A percentile compares a stretch with the other conserved stretches of the same genome.
Conservation (phyloP, 495 filamentous ascomycete species). For the Talaromyces borbonicus region DNA sequence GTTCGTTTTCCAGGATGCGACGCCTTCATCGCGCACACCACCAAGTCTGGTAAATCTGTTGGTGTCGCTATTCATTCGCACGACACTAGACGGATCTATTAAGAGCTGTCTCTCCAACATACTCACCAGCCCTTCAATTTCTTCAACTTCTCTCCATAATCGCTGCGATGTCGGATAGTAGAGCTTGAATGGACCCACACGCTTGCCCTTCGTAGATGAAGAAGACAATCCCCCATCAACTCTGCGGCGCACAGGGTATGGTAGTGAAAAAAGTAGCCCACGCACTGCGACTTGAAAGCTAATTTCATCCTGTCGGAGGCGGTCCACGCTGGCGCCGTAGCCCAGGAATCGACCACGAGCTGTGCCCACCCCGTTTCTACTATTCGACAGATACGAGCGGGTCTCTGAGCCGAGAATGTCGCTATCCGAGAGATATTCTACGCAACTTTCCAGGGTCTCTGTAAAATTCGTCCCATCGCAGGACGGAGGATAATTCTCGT, state of each 20-base stretch:
- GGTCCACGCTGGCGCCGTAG: constrained; percentile 49
- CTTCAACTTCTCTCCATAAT: constrained; percentile 68
- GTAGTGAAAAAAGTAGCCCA: constrained; percentile 73
- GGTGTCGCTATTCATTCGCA: constrained; percentile 9
- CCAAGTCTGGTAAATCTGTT: constrained; percentile 29
- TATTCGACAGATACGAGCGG: constrained; percentile 19
- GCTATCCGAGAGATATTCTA: constrained; percentile 76
- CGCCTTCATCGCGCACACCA: constrained; percentile 11
- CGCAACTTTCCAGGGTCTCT: constrained; percentile 63
- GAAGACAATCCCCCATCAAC: constrained; percentile 16
- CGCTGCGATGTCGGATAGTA: constrained; percentile 74
- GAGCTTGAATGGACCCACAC: constrained; percentile 61
- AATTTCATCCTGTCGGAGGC: constrained; percentile 82
- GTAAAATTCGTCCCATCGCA: constrained; percentile 54
- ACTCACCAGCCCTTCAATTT: constrained; percentile 61
- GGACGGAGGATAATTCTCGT: constrained; percentile 88
- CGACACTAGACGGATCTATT: constrained; percentile 16
- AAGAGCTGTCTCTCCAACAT: constrained; percentile 44
- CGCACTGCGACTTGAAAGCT: constrained; percentile 80
- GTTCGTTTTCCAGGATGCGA: constrained; percentile 27
- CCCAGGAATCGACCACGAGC: constrained; percentile 27
- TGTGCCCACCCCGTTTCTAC: constrained; percentile 22
- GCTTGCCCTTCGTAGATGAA: constrained; percentile 8
- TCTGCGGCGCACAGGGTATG: constrained; percentile 68
- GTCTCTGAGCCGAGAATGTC: constrained; percentile 59